Evolutionary conservation across 805 yeast genomes (phyloP).

Genomic region (Candida anglica): DNA sequence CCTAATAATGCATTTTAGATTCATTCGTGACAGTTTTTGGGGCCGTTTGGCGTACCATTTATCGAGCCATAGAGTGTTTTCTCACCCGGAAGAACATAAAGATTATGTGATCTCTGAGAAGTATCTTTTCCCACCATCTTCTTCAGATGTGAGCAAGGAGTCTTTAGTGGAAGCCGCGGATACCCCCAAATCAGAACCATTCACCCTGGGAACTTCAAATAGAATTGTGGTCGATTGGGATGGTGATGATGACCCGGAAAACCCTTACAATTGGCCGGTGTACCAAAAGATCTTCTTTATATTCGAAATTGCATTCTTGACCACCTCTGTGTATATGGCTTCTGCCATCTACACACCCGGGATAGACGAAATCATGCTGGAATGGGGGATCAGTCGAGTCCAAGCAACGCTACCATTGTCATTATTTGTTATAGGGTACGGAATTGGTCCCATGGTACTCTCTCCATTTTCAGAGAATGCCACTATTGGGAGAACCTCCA

Average conservation of each 20-base stretch:
- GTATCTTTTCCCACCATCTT: no score
- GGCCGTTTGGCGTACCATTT: constrained; percentile 16
- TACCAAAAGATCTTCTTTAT: constrained; percentile 28
- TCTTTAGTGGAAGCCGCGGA: no score
- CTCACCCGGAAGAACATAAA: constrained; percentile 14
- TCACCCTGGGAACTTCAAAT: background rate
- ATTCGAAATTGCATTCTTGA: no score
- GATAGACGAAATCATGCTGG: constrained; percentile 35
- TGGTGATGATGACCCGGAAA: constrained; percentile 41
- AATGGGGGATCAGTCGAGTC: constrained; percentile 43
- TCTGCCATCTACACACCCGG: constrained; percentile 42
- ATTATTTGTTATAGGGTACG: constrained; percentile 55
- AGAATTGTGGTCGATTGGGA: constrained; percentile 16
- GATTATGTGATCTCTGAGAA: constrained; percentile 17
- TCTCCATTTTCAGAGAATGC: constrained; percentile 59
- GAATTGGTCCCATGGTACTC: constrained; percentile 55
- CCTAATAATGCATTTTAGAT: constrained; percentile 8
- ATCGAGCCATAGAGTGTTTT: constrained; percentile 13
- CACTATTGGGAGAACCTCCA: constrained; percentile 47
- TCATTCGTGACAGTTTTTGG: no score
- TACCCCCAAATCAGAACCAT: no score
- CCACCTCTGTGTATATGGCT: constrained; percentile 50
- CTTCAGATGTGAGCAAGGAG: no score
- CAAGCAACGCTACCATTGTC: constrained; percentile 50
- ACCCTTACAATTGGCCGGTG: constrained; percentile 49